Conservation (phyloP, 768 basidiomycete species). For the Tylopilus intermedius region DNA sequence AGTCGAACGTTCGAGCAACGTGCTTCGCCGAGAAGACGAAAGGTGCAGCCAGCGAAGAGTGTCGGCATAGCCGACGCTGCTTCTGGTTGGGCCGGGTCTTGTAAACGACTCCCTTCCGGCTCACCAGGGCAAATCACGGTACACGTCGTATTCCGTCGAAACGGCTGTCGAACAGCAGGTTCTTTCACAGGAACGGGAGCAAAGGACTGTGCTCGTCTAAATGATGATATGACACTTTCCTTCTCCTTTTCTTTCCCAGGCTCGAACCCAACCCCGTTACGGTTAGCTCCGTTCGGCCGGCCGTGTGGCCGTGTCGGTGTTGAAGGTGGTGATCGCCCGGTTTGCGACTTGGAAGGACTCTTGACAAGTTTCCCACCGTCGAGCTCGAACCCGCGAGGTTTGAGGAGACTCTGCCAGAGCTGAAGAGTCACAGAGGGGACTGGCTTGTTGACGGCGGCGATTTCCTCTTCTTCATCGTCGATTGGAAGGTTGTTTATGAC, state of each 20-base stretch:
- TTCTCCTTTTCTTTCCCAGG: conserved; percentile 18
- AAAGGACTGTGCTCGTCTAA: conserved; percentile 64
- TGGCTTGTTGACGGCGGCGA: conserved; percentile 52
- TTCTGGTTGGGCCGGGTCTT: neutral
- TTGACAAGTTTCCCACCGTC: conserved; percentile 52
- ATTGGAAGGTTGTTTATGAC: conserved; percentile 18
- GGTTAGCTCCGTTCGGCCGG: neutral
- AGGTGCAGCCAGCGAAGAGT: conserved; percentile 53
- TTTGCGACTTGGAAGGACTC: conserved; percentile 50
- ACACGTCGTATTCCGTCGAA: conserved; percentile 39
- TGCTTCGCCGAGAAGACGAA: conserved; percentile 67
- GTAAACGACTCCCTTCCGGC: conserved; percentile 15
- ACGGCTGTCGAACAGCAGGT: conserved; percentile 37
- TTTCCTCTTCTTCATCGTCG: conserved; percentile 47
- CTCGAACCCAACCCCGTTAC: neutral
- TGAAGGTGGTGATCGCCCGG: conserved; percentile 17
- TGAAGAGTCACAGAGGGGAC: conserved; percentile 58
- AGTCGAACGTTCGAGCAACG: conserved; percentile 48
- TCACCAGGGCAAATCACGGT: conserved; percentile 12
- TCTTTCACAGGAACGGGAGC: conserved; percentile 34
- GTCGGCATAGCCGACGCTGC: neutral
- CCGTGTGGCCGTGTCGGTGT: conserved; percentile 14
- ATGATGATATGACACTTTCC: conserved; percentile 49
- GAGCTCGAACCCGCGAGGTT: conserved; percentile 62
- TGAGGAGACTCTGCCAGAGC: conserved; percentile 67